Conservation (phyloP, 805 yeast genomes). For the Yamadazyma endophytica region DNA sequence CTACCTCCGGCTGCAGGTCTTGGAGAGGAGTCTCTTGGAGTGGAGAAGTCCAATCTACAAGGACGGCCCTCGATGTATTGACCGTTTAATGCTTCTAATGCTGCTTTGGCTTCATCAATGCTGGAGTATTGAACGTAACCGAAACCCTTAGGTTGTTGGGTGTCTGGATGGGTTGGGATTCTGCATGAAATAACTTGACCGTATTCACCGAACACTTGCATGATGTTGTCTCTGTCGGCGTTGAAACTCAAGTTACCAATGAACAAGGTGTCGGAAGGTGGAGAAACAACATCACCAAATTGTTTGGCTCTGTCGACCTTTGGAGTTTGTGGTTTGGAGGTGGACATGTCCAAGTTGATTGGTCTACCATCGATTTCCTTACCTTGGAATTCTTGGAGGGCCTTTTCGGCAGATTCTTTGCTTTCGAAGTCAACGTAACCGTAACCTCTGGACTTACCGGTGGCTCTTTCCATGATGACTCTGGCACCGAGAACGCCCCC, state of each 20-base stretch:
- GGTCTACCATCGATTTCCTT: slow-evolving; percentile 96
- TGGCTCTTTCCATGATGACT: slow-evolving; percentile 88
- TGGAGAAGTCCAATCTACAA: slow-evolving; percentile 89
- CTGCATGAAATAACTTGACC: slow-evolving; percentile 88
- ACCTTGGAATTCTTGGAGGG: slow-evolving; percentile 81
- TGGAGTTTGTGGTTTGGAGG: slow-evolving; percentile 64
- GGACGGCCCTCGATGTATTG: slow-evolving; percentile 87
- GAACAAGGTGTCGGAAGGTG: slow-evolving; percentile 94
- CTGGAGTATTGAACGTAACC: slow-evolving; percentile 92
- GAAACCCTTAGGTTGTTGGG: slow-evolving; percentile 98
- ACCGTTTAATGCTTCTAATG: slow-evolving; percentile 84
- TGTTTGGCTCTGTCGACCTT: slow-evolving; percentile 78
- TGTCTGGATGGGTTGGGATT: slow-evolving; percentile 97
- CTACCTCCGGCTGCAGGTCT: too few relatives aligned
- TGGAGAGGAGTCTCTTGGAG: slow-evolving; percentile 65
- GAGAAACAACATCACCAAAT: slow-evolving; percentile 86
- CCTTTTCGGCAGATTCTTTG: slow-evolving; percentile 78
- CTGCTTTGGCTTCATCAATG: slow-evolving; percentile 86
- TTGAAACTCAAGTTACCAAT: slow-evolving; percentile 94
- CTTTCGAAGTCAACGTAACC: slow-evolving; percentile 93
- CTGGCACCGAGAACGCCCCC: slow-evolving; percentile 89
- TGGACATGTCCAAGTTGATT: slow-evolving; percentile 88
- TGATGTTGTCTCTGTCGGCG: slow-evolving; percentile 75
- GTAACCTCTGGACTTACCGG: slow-evolving; percentile 94
- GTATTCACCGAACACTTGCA: slow-evolving; percentile 65